Percentiles rank a stretch among this genome's conserved stretches.
Evolutionary conservation across 148 eudicot genomes (phyloP).

Genomic region (Chenopodium formosanum): DNA sequence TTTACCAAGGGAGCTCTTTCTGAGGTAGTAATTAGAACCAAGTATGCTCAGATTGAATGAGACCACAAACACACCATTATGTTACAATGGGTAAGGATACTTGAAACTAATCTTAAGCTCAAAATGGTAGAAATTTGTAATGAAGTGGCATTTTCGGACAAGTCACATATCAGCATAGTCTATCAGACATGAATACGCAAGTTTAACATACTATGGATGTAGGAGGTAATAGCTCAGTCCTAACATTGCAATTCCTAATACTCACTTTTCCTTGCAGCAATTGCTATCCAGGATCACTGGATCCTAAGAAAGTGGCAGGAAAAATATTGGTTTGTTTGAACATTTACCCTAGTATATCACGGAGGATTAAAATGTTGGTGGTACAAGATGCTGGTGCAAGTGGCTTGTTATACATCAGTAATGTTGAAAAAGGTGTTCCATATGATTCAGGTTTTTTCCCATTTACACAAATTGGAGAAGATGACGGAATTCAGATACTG

Average conservation of each 20-base stretch:
- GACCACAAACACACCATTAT: neutral
- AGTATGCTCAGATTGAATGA: neutral
- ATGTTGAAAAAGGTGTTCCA: slow-evolving; percentile 38
- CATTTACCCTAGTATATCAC: slow-evolving; percentile 36
- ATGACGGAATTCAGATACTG: slow-evolving; percentile 41
- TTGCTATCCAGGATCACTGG: slow-evolving; percentile 62
- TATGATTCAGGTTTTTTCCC: slow-evolving; percentile 59
- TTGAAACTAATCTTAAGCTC: neutral
- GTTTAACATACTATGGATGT: neutral
- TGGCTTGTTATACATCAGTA: slow-evolving; percentile 51
- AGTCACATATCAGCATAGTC: no score
- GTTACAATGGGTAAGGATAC: neutral
- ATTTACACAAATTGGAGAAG: slow-evolving; percentile 46
- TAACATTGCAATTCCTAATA: neutral
- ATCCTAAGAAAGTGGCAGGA: slow-evolving; percentile 48
- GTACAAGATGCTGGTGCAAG: slow-evolving; percentile 61
- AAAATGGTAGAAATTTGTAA: neutral
- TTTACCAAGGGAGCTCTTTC: no score
- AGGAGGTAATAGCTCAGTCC: neutral
- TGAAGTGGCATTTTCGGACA: no score
- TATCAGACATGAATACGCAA: no score
- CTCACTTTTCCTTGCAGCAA: slow-evolving; percentile 37
- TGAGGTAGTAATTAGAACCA: no score
- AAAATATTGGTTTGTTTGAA: slow-evolving; percentile 54
- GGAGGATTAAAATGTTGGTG: slow-evolving; percentile 54